Percentiles rank a stretch among this genome's conserved stretches.
Evolutionary conservation across 1,139 yeast genomes (phyloP).

Genomic region (Keqinozyma sinolaborantium): DNA sequence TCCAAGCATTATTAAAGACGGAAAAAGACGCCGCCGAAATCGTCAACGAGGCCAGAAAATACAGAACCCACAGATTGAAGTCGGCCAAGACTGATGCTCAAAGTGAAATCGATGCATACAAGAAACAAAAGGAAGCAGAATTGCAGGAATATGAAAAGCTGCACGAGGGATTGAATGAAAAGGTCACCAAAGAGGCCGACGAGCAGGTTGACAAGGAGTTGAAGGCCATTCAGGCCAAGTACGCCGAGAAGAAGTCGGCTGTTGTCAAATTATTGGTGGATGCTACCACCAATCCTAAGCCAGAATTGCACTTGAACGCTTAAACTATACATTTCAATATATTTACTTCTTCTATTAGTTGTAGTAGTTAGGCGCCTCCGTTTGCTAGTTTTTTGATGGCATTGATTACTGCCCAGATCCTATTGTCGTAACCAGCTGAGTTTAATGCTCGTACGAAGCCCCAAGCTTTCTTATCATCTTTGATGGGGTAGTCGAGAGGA

Average conservation of each 20-base stretch:
- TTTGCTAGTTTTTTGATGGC: constrained; percentile 39
- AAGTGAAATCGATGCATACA: constrained; percentile 83
- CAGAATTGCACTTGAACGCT: constrained; percentile 82
- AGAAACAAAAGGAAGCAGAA: constrained; percentile 79
- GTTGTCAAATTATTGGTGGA: constrained; percentile 78
- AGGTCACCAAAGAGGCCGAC: constrained; percentile 72
- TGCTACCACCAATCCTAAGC: constrained; percentile 75
- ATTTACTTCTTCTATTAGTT: constrained; percentile 2
- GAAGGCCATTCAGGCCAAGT: constrained; percentile 58
- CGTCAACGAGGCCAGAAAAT: constrained; percentile 85
- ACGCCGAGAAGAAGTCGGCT: constrained; percentile 55
- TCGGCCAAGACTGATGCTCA: constrained; percentile 94
- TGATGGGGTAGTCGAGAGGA: constrained; percentile 87
- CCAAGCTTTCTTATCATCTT: constrained; percentile 83
- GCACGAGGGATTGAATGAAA: constrained; percentile 64
- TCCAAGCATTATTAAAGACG: constrained; percentile 53
- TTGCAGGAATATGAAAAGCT: constrained; percentile 67
- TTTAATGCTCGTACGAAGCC: constrained; percentile 76
- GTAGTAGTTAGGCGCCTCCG: constrained; percentile 17
- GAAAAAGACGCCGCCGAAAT: constrained; percentile 96
- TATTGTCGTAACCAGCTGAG: constrained; percentile 78
- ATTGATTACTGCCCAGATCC: constrained; percentile 60
- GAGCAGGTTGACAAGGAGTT: constrained; percentile 58
- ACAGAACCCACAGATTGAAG: constrained; percentile 85
- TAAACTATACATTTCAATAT: constrained; percentile 3